These are phyloP conservation scores for Aaosphaeria arxii DNA, from an alignment of 2,329 filamentous ascomycete species.

Conservation along the genomic window DNA sequence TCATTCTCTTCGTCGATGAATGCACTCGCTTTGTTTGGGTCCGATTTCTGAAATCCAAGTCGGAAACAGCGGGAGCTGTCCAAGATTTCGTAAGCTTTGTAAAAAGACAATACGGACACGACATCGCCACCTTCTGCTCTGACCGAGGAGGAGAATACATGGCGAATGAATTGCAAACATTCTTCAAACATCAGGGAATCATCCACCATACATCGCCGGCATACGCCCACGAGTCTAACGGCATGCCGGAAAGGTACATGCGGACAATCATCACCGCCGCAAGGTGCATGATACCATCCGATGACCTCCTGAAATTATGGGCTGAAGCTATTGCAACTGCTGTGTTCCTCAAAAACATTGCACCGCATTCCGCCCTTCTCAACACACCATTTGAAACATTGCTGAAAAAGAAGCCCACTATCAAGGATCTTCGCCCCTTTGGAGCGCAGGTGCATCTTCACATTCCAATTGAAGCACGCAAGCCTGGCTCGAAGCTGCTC, in stretches of 20 bases:
- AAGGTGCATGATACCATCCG: background rate
- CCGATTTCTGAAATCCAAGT: slow-evolving; percentile 5
- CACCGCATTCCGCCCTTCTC: background rate
- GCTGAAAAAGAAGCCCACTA: background rate
- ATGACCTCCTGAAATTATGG: slow-evolving; percentile 2
- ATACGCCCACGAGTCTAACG: background rate
- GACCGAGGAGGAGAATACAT: background rate
- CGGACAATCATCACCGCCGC: slow-evolving; percentile 1
- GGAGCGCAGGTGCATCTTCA: background rate
- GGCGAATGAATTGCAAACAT: background rate
- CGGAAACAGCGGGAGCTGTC: slow-evolving; percentile 3
- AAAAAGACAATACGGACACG: background rate
- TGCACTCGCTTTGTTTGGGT: slow-evolving; percentile 1
- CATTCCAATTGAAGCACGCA: background rate
- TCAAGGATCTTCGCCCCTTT: background rate
- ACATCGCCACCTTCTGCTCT: background rate
- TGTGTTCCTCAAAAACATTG: background rate
- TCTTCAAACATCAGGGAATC: background rate
- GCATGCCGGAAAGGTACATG: background rate
- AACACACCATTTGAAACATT: background rate
- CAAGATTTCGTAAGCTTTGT: background rate
- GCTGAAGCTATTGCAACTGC: slow-evolving; percentile 1
- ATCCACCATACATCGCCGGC: background rate
- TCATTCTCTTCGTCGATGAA: slow-evolving; percentile 6
- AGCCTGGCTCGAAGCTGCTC: background rate